These are phyloP conservation scores for Penicillium concentricum DNA, from an alignment of 2,329 filamentous ascomycete species.

Conservation along the genomic window DNA sequence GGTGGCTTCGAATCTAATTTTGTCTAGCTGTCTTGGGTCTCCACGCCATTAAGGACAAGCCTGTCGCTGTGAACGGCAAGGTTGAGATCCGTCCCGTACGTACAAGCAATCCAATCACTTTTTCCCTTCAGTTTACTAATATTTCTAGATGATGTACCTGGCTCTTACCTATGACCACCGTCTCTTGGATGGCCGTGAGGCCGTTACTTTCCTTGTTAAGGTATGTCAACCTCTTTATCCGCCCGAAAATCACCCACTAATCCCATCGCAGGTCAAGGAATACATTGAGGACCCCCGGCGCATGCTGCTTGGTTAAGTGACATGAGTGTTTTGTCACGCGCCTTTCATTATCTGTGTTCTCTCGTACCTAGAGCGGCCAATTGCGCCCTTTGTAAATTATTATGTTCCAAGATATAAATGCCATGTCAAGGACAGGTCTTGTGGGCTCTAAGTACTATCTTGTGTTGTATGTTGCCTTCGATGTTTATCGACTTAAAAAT, in stretches of 20 bases:
- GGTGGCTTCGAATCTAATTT: background rate
- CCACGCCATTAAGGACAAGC: conserved; percentile 93
- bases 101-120: conserved; percentile 6
- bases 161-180: conserved; percentile 97
- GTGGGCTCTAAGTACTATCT: background rate
- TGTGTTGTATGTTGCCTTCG: background rate
- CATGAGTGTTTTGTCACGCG: background rate
- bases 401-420: conserved; percentile 22
- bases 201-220: conserved; percentile 94
- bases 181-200: conserved; percentile 89
- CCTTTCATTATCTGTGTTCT: conserved; percentile 13
- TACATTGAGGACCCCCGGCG: conserved; percentile 92
- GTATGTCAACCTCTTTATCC: conserved; percentile 30
- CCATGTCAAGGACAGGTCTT: conserved; percentile 11
- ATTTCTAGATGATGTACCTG: conserved; percentile 85
- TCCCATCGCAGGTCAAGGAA: conserved; percentile 67
- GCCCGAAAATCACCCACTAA: conserved; percentile 11
- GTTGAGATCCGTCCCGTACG: conserved; percentile 80
- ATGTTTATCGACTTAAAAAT: background rate
- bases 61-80: conserved; percentile 87
- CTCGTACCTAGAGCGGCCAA: conserved; percentile 17
- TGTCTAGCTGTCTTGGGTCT: conserved; percentile 73
- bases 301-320: conserved; percentile 67
- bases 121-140: background rate
- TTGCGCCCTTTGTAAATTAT: conserved; percentile 32